Evolutionary conservation across 345 rosid species (phyloP).

Genomic region (Linum trigynum): DNA sequence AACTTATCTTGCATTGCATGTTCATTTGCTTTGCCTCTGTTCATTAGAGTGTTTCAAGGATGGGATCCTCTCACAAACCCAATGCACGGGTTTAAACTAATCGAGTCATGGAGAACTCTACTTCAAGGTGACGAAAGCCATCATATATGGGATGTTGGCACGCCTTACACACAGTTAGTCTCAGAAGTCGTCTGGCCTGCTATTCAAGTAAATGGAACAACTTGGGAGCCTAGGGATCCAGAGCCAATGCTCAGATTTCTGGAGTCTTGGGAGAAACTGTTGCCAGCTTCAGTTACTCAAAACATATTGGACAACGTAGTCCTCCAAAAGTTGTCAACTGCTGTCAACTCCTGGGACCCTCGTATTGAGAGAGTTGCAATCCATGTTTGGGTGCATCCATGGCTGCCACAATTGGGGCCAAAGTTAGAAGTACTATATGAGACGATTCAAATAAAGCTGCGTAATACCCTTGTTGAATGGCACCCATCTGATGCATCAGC

Average conservation of each 20-base stretch:
- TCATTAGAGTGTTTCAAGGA: constrained; percentile 79
- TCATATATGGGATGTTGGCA: constrained; percentile 56
- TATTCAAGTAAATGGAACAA: constrained; percentile 68
- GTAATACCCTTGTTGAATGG: constrained; percentile 87
- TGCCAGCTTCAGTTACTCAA: constrained; percentile 57
- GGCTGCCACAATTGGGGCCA: constrained; percentile 78
- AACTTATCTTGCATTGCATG: constrained; percentile 71
- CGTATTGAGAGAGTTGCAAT: constrained; percentile 68
- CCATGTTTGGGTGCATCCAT: constrained; percentile 92
- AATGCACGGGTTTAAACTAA: constrained; percentile 46
- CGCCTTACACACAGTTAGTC: constrained; percentile 67
- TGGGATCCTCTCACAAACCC: constrained; percentile 87
- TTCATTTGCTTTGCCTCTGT: constrained; percentile 62
- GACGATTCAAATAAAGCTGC: constrained; percentile 70
- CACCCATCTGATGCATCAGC: constrained; percentile 82
- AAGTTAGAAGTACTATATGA: constrained; percentile 68
- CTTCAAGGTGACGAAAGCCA: constrained; percentile 53
- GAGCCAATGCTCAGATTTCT: constrained; percentile 91
- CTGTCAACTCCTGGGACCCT: constrained; percentile 92
- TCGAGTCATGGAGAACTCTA: constrained; percentile 56
- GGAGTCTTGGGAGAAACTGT: constrained; percentile 69
- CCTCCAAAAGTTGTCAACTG: constrained; percentile 63
- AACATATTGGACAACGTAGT: constrained; percentile 55
- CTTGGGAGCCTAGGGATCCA: constrained; percentile 90
- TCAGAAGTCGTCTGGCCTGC: constrained; percentile 77